Base-by-base conservation (phyloP, 202 grass and related monocot genomes). In the Setaria viridis region DNA sequence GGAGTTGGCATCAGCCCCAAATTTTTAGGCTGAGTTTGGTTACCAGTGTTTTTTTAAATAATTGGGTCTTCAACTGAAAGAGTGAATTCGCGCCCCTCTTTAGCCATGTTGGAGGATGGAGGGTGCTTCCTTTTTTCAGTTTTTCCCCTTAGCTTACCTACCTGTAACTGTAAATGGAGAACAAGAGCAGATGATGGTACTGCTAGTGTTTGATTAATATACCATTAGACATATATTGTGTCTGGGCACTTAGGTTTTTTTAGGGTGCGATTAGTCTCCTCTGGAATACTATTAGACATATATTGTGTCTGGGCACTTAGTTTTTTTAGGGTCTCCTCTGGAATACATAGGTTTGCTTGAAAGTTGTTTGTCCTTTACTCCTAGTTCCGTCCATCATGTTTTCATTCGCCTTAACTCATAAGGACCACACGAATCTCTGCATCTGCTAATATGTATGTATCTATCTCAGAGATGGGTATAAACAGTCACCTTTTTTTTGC, bases 391-490 rank as follows among this genome's bases (percentile, higher is more conserved):
- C 9, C 34, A 0, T 2, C 2, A 9, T 62, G 32, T 43, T 51
- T 70, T 68, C 25, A 9, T 79, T 62, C 17, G 9, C 1, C 11
- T 78, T 41, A 77, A 60, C 9, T 70, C 15, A 29, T 34, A 29
- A 50, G 39, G 17, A 73, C n/a, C 9, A n/a, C 30, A 25, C 29
- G 19, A 62, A 30, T 29, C 10, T 30, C 58, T 62, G 58, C 21
- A 30, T 62, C 29, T 33, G 11, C 12, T 63, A 63, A 63, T 14
- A 29, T 63, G 1, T 14, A 75, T 49, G 4, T 33, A 75, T 49
- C 41, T 82, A 13, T 48, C 41, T 80, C 59, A 49, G 68, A 51
- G 10, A 80, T 80, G 16, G 32, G 32, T 37, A 42, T 67, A 37
- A 57, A 58, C 4, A 64, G 12, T 64, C 6, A 72, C 58, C 17